Conservation (phyloP, 2,329 filamentous ascomycete species). For the Coccinonectria pachysandricola region DNA sequence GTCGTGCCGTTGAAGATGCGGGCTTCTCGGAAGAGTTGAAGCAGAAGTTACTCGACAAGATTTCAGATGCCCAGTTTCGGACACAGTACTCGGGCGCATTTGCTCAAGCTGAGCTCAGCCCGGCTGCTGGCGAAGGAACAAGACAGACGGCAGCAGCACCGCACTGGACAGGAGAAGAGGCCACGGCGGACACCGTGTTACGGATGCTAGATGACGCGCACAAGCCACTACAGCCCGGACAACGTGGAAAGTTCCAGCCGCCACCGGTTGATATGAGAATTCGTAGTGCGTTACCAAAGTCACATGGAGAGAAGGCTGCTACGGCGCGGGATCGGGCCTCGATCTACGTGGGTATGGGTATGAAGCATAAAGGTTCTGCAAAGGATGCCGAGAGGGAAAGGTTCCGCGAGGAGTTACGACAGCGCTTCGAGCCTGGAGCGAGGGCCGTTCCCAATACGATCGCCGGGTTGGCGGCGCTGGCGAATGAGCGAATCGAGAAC, state of each 20-base stretch:
- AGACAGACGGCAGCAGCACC: conserved; percentile 55
- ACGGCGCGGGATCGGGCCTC: conserved; percentile 47
- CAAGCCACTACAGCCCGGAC: conserved; percentile 50
- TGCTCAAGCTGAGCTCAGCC: conserved; percentile 35
- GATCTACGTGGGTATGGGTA: conserved; percentile 39
- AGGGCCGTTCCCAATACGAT: conserved; percentile 67
- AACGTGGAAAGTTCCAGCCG: conserved; percentile 37
- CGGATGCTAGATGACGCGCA: conserved; percentile 77
- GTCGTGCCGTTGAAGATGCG: conserved; percentile 48
- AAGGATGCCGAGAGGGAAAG: conserved; percentile 64
- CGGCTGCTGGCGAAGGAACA: conserved; percentile 57
- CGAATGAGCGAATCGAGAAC: conserved; percentile 87
- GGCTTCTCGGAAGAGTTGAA: conserved; percentile 57
- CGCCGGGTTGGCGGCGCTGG: conserved; percentile 68
- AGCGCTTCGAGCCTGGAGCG: conserved; percentile 66
- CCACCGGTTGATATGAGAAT: conserved; percentile 44
- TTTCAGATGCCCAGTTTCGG: conserved; percentile 45
- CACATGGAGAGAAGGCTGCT: conserved; percentile 37
- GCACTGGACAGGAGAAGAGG: conserved; percentile 73
- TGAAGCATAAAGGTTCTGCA: conserved; percentile 40
- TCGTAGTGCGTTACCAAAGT: conserved; percentile 27
- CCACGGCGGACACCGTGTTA: conserved; percentile 61
- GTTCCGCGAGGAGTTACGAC: conserved; percentile 62
- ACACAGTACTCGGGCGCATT: conserved; percentile 39
- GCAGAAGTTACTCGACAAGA: conserved; percentile 43